Conservation (phyloP, 805 yeast species). For the Candida insectalens region DNA sequence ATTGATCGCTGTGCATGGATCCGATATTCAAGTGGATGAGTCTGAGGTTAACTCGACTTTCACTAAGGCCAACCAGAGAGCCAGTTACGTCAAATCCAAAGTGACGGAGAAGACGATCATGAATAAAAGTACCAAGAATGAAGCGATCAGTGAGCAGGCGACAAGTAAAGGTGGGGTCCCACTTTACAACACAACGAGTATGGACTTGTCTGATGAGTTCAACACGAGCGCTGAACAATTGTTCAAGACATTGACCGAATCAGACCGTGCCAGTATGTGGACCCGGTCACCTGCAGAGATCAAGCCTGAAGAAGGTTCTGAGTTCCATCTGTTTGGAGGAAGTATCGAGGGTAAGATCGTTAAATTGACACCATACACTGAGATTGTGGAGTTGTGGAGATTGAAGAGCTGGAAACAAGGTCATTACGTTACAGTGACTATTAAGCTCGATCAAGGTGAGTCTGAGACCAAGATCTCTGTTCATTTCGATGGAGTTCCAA, state of each 20-base stretch:
- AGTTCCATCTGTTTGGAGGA: slow-evolving; percentile 76
- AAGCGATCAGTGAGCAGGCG: slow-evolving; percentile 8
- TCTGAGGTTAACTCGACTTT: slow-evolving; percentile 49
- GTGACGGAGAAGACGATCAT: slow-evolving; percentile 20
- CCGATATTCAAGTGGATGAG: slow-evolving; percentile 77
- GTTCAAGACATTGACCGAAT: slow-evolving; percentile 67
- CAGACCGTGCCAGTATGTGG: slow-evolving; percentile 83
- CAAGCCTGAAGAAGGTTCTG: slow-evolving; percentile 49
- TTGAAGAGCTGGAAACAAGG: slow-evolving; percentile 82
- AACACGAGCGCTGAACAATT: slow-evolving; percentile 83
- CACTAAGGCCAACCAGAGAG: slow-evolving; percentile 41
- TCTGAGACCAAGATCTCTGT: slow-evolving; percentile 78
- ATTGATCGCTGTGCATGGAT: slow-evolving; percentile 65
- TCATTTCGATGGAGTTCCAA: slow-evolving; percentile 79
- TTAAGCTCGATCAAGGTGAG: slow-evolving; percentile 66
- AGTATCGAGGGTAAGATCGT: slow-evolving; percentile 65
- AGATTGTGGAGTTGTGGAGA: slow-evolving; percentile 76
- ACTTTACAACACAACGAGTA: slow-evolving; percentile 70
- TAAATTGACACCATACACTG: slow-evolving; percentile 47
- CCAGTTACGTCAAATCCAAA: slow-evolving; percentile 16
- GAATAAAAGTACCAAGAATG: slow-evolving; percentile 11
- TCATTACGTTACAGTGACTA: slow-evolving; percentile 60
- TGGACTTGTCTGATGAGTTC: slow-evolving; percentile 71
- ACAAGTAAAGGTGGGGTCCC: slow-evolving; percentile 26
- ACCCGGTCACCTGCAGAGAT: slow-evolving; percentile 63